phyloP scores from a whole-genome alignment of 179 eudicot species.

The Camellia oleifera region DNA sequence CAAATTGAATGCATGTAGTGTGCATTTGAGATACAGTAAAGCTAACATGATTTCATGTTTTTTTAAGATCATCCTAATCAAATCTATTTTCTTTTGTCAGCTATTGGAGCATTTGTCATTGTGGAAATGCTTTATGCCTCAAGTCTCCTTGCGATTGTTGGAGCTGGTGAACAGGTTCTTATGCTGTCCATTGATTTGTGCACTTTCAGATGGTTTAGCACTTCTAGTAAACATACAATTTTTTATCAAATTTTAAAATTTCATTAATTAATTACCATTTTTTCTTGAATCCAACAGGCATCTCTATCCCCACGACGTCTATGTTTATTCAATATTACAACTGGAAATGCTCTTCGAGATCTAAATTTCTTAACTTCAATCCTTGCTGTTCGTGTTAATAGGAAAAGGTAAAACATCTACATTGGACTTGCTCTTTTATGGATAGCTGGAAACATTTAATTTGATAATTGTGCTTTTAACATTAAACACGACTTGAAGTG shows the following conservation, averaged over 20 bases:
- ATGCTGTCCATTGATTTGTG: neutral
- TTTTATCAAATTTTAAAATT: neutral
- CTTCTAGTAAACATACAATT: neutral
- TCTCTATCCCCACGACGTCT: slow-evolving; percentile 89
- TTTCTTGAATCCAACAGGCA: slow-evolving; percentile 52
- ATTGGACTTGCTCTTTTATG: slow-evolving; percentile 5
- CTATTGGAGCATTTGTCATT: slow-evolving; percentile 74
- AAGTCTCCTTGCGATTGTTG: slow-evolving; percentile 87
- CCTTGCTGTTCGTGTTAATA: slow-evolving; percentile 72
- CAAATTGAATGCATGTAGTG: neutral
- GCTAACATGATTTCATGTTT: neutral
- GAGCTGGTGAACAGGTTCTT: slow-evolving; percentile 96
- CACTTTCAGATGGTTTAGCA: neutral
- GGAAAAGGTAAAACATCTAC: slow-evolving; percentile 51
- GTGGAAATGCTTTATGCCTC: slow-evolving; percentile 90
- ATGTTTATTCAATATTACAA: slow-evolving; percentile 72
- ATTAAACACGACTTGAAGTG: neutral
- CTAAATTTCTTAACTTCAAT: slow-evolving; percentile 85
- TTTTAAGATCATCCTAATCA: slow-evolving; percentile 5
- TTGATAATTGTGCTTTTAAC: neutral
- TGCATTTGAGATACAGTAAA: neutral
- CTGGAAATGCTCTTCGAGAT: slow-evolving; percentile 66
- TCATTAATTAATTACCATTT: slow-evolving; percentile 22
- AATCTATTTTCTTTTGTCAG: slow-evolving; percentile 33
- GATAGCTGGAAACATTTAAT: slow-evolving; percentile 3